phyloP scores from a whole-genome alignment of 345 rosid genomes.

The Anacardium occidentale region DNA sequence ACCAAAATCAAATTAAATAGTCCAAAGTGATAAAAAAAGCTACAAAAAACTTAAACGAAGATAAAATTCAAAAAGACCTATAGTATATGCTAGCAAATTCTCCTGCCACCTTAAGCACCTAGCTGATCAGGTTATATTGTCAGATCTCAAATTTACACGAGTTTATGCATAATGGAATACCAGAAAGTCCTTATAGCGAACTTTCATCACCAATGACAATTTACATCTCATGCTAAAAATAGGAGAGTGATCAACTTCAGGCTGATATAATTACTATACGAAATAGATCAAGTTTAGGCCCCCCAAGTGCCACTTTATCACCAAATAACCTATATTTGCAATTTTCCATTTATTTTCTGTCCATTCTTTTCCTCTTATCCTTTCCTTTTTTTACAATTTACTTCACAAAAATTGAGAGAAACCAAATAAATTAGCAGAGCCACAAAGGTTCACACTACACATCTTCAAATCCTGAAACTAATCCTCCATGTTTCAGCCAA shows the following conservation, averaged over 20 bases:
- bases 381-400: background rate
- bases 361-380: background rate
- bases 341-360: background rate
- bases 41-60: no score
- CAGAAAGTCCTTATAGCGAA: background rate
- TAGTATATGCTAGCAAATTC: no score
- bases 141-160: background rate
- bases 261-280: background rate
- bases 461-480: background rate
- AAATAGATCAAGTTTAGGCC: background rate
- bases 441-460: background rate
- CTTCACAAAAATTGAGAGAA: background rate
- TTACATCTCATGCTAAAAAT: background rate
- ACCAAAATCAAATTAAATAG: no score
- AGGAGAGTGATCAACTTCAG: background rate
- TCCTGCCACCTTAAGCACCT: no score
- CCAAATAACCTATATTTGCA: background rate
- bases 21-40: no score
- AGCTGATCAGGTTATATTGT: no score
- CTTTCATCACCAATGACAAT: background rate
- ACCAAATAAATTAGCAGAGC: background rate
- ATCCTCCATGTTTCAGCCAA: background rate
- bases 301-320: background rate
- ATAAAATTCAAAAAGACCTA: no score
- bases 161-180: background rate